Percentiles rank a stretch among this genome's conserved stretches.
Conservation (phyloP, 2,329 filamentous ascomycete genomes). For the Cladophialophora exuberans region DNA sequence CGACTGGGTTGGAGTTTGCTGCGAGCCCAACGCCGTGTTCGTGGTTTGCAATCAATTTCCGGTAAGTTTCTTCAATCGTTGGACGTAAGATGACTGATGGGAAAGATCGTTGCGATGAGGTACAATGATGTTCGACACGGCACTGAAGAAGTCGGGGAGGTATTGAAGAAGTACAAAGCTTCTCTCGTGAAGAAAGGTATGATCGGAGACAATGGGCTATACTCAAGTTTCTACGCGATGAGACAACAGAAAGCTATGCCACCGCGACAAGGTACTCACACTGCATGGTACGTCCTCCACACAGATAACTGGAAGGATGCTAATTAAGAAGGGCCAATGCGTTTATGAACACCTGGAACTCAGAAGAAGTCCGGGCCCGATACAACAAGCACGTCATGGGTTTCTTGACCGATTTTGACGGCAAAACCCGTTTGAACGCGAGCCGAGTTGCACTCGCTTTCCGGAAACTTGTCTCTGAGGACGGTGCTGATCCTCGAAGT, state of each 20-base stretch:
- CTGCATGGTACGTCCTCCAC: constrained; percentile 35
- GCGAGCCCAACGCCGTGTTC: constrained; percentile 44
- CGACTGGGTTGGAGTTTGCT: constrained; percentile 47
- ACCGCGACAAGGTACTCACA: constrained; percentile 28
- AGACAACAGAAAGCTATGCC: constrained; percentile 35
- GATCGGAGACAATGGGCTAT: constrained; percentile 35
- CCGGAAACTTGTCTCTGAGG: not conserved
- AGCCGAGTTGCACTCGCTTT: constrained; percentile 26
- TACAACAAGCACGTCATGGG: constrained; percentile 34
- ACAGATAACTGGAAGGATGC: not conserved
- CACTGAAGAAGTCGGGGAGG: constrained; percentile 36
- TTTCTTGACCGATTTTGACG: constrained; percentile 34
- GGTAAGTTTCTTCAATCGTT: constrained; percentile 28
- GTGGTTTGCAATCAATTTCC: constrained; percentile 50
- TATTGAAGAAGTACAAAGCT: constrained; percentile 25
- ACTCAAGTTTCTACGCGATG: constrained; percentile 32
- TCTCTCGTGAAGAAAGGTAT: not conserved
- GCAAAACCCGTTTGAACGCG: constrained; percentile 31
- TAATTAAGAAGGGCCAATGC: constrained; percentile 34
- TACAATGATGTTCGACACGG: constrained; percentile 41
- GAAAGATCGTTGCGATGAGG: constrained; percentile 4
- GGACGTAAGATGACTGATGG: not conserved
- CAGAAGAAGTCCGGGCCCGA: constrained; percentile 33
- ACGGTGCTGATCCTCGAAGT: not conserved
- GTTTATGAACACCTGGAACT: constrained; percentile 45